Evolutionary conservation across 2,329 filamentous ascomycete genomes (phyloP).

Genomic region (Elsinoe necatrix): DNA sequence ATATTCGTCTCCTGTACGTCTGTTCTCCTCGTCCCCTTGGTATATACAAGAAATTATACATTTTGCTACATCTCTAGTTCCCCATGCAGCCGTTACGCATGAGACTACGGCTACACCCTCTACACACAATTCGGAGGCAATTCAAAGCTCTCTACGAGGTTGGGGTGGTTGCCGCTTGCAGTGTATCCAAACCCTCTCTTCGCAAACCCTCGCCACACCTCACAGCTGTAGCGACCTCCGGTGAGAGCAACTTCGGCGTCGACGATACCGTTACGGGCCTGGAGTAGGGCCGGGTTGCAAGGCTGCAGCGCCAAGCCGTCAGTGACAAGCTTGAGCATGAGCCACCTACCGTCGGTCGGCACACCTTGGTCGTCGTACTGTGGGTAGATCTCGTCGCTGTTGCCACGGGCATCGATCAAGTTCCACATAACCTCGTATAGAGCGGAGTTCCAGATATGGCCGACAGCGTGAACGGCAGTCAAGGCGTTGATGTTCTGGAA

Average conservation of each 20-base stretch:
- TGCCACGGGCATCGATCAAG: slow-evolving; percentile 49
- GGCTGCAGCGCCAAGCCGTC: slow-evolving; percentile 46
- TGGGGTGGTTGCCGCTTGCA: slow-evolving; percentile 21
- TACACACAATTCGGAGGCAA: not conserved
- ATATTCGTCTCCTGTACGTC: not conserved
- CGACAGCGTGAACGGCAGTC: slow-evolving; percentile 40
- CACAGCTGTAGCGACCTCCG: slow-evolving; percentile 44
- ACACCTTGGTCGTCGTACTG: slow-evolving; percentile 38
- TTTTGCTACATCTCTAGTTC: not conserved
- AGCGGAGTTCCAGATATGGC: slow-evolving; percentile 45
- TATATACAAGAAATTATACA: slow-evolving; percentile 9
- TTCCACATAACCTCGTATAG: slow-evolving; percentile 53
- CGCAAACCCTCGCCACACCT: slow-evolving; percentile 50
- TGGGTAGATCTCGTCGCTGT: slow-evolving; percentile 38
- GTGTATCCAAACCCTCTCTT: slow-evolving; percentile 45
- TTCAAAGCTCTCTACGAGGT: not conserved
- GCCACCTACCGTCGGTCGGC: slow-evolving; percentile 46
- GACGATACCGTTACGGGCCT: slow-evolving; percentile 47
- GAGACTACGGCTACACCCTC: not conserved
- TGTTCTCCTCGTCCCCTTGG: slow-evolving; percentile 7
- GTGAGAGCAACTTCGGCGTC: slow-evolving; percentile 48
- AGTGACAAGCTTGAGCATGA: slow-evolving; percentile 47
- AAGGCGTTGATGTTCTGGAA: slow-evolving; percentile 36
- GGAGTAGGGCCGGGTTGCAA: slow-evolving; percentile 47
- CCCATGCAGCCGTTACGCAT: slow-evolving; percentile 2